Evolutionary conservation across 2,329 filamentous ascomycete genomes (phyloP).

Genomic region (Eutypella sp.): DNA sequence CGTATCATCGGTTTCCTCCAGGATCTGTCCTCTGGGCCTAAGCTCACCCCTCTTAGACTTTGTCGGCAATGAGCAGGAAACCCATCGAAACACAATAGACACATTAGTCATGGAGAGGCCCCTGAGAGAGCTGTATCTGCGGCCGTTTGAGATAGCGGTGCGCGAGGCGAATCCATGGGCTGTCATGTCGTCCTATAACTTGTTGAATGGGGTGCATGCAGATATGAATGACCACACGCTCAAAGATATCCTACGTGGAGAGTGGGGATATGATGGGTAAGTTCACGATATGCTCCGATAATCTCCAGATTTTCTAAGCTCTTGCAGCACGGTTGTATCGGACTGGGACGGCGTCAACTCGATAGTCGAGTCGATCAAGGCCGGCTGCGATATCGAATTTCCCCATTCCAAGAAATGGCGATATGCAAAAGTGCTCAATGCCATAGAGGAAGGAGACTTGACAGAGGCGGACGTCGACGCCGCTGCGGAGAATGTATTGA

Average conservation of each 20-base stretch:
- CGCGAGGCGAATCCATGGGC: conserved; percentile 65
- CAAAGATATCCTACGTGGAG: conserved; percentile 53
- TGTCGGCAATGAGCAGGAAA: conserved; percentile 70
- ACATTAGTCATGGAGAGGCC: conserved; percentile 60
- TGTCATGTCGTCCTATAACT: conserved; percentile 65
- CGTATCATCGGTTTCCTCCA: conserved; percentile 12
- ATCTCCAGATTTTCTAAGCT: conserved; percentile 1
- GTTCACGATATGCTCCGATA: conserved; percentile 5
- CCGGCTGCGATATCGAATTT: conserved; percentile 55
- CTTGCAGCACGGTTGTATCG: conserved; percentile 47
- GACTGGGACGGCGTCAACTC: conserved; percentile 58
- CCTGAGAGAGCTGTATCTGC: conserved; percentile 66
- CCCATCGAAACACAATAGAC: conserved; percentile 59
- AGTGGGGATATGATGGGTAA: conserved; percentile 59
- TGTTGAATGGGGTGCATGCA: conserved; percentile 59
- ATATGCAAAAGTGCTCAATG: conserved; percentile 51
- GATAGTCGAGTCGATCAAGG: conserved; percentile 48
- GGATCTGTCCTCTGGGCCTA: neutral
- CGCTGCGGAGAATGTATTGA: conserved; percentile 56
- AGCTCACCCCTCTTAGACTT: conserved; percentile 42
- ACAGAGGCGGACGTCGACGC: conserved; percentile 46
- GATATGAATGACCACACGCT: conserved; percentile 52
- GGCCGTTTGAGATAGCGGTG: conserved; percentile 69
- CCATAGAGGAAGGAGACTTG: conserved; percentile 44
- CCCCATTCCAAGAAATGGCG: conserved; percentile 52